Percentiles rank a stretch among this genome's conserved stretches.
Conservation (phyloP, 495 filamentous ascomycete genomes). For the Neurospora sp. region DNA sequence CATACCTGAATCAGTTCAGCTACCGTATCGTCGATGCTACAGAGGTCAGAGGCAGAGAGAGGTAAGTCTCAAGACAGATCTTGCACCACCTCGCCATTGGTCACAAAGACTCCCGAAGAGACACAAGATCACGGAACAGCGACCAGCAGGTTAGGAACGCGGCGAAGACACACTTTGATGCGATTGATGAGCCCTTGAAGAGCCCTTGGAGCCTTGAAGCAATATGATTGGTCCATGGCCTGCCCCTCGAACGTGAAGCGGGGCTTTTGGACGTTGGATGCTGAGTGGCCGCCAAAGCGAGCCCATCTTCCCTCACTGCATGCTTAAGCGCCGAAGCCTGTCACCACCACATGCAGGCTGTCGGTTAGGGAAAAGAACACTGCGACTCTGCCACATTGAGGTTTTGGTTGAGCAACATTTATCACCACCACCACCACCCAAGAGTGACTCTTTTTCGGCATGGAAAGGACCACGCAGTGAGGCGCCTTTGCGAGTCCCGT, state of each 20-base stretch:
- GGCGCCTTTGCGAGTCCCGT: neutral
- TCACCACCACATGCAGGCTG: slow-evolving; percentile 23
- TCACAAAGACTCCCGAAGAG: neutral
- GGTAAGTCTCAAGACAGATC: neutral
- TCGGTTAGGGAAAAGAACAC: slow-evolving; percentile 8
- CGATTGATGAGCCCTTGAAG: too few relatives aligned
- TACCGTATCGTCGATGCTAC: neutral
- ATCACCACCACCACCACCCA: neutral
- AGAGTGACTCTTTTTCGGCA: neutral
- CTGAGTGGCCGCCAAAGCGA: slow-evolving; percentile 23
- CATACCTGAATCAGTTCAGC: neutral
- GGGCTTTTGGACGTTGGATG: slow-evolving; percentile 6
- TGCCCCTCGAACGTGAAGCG: slow-evolving; percentile 10
- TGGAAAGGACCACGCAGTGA: neutral
- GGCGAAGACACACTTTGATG: neutral
- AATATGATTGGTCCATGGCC: slow-evolving; percentile 11
- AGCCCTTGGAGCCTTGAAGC: neutral
- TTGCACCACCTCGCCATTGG: slow-evolving; percentile 5
- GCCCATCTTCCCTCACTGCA: slow-evolving; percentile 12
- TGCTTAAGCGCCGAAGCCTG: slow-evolving; percentile 28
- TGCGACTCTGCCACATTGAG: neutral
- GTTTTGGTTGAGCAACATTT: neutral
- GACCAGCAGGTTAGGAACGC: slow-evolving; percentile 23
- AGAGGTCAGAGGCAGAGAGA: neutral
- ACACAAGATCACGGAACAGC: neutral